A percentile compares a stretch with the other conserved stretches of the same genome.
Evolutionary conservation across 352 stramenopile genomes (phyloP).

Genomic region (Pythium utonaiense): DNA sequence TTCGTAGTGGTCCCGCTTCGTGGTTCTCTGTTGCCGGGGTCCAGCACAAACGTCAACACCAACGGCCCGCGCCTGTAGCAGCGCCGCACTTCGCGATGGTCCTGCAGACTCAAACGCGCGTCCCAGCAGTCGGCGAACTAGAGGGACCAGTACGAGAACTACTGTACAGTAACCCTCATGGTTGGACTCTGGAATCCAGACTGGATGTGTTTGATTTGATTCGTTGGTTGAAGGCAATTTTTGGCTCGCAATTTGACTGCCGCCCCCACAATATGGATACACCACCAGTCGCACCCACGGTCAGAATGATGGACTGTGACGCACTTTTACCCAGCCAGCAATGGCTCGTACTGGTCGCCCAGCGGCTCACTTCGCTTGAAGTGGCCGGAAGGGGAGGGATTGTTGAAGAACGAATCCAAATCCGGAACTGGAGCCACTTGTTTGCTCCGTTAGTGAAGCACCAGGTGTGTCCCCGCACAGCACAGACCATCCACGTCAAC

Average conservation of each 20-base stretch:
- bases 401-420: constrained; percentile 4
- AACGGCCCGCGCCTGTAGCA: too few species aligned
- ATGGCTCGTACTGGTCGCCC: constrained; percentile 7
- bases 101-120: not conserved
- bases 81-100: too few species aligned
- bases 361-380: constrained; percentile 16
- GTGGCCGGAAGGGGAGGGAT: not conserved
- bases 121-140: not conserved
- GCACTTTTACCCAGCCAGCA: not conserved
- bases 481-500: too few species aligned
- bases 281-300: constrained; percentile 1
- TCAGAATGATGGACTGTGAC: not conserved
- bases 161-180: not conserved
- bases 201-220: not conserved
- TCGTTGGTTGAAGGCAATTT: not conserved
- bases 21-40: not conserved
- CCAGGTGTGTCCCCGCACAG: not conserved
- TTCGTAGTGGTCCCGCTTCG: not conserved
- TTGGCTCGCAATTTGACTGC: not conserved
- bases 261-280: not conserved
- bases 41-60: not conserved
- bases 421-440: constrained; percentile 1
- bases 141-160: not conserved
- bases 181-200: not conserved
- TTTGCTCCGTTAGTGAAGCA: not conserved